Evolutionary conservation across 805 yeast species (phyloP).

Genomic region (Barnettozyma botsteinii): DNA sequence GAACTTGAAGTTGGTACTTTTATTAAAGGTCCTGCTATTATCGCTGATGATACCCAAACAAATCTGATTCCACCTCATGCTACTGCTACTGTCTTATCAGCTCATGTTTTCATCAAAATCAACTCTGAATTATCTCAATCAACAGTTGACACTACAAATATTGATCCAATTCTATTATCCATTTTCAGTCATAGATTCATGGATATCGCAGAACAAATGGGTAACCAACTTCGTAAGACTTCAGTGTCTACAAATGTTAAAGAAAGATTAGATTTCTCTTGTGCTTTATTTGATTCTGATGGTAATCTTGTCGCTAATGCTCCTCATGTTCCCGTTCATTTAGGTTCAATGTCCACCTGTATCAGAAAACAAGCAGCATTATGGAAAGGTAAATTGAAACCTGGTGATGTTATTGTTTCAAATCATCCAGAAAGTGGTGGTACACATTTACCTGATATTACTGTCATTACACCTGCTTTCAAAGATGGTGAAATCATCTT

Average conservation of each 20-base stretch:
- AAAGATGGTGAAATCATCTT: constrained; percentile 57
- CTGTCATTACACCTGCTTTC: constrained; percentile 88
- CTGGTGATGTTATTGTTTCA: constrained; percentile 72
- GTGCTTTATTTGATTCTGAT: constrained; percentile 71
- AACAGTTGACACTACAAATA: constrained; percentile 27
- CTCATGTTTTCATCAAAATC: constrained; percentile 53
- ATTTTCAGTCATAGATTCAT: constrained; percentile 80
- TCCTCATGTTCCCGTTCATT: constrained; percentile 82
- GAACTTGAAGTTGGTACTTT: constrained; percentile 46
- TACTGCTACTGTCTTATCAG: constrained; percentile 46
- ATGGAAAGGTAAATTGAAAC: constrained; percentile 59
- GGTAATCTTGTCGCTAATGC: constrained; percentile 87
- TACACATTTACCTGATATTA: constrained; percentile 84
- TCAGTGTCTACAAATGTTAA: constrained; percentile 79
- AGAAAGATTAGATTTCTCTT: constrained; percentile 77
- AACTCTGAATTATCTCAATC: constrained; percentile 15
- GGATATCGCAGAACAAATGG: constrained; percentile 92
- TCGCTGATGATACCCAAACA: constrained; percentile 79
- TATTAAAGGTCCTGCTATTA: constrained; percentile 66
- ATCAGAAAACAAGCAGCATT: constrained; percentile 56
- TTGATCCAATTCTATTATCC: constrained; percentile 70
- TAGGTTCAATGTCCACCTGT: constrained; percentile 83
- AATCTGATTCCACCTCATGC: constrained; percentile 63
- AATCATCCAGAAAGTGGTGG: constrained; percentile 86
- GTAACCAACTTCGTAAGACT: constrained; percentile 70